phyloP scores from a whole-genome alignment of 1,284 basidiomycete species.

The Mycena citricolor region DNA sequence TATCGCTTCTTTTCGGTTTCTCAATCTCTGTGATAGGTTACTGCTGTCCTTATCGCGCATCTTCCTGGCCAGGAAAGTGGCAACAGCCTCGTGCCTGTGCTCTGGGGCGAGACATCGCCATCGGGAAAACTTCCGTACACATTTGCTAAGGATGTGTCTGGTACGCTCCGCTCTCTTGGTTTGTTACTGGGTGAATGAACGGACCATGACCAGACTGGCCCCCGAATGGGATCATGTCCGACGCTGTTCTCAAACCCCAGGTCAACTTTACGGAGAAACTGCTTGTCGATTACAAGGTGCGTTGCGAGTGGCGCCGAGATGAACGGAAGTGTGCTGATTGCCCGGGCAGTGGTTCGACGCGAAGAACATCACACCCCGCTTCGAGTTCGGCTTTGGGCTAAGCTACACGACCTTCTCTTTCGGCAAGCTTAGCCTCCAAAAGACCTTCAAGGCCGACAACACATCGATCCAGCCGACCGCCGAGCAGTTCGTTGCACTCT shows the following conservation, averaged over 20 bases:
- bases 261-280: conserved; percentile 15
- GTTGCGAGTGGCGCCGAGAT: neutral
- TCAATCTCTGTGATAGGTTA: too few species aligned
- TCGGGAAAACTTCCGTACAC: conserved; percentile 59
- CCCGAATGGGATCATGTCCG: conserved; percentile 9
- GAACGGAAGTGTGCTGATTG: neutral
- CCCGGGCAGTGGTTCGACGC: conserved; percentile 13
- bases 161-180: neutral
- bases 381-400: conserved; percentile 9
- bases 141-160: conserved; percentile 6
- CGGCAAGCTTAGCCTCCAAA: conserved; percentile 2
- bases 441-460: conserved; percentile 10
- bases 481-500: conserved; percentile 4
- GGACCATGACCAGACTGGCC: too few species aligned
- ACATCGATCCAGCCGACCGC: conserved; percentile 14
- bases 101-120: conserved; percentile 54
- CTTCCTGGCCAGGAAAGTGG: conserved; percentile 44
- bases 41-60: conserved; percentile 13
- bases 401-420: conserved; percentile 13
- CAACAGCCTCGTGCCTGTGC: conserved; percentile 35
- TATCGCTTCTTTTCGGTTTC: too few species aligned
- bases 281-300: conserved; percentile 15
- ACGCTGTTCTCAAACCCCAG: conserved; percentile 11
- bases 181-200: too few species aligned
- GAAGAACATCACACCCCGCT: conserved; percentile 17